Conservation (phyloP, 225 moss, liverwort and hornwort genomes). For the Takakia lepidozioides region DNA sequence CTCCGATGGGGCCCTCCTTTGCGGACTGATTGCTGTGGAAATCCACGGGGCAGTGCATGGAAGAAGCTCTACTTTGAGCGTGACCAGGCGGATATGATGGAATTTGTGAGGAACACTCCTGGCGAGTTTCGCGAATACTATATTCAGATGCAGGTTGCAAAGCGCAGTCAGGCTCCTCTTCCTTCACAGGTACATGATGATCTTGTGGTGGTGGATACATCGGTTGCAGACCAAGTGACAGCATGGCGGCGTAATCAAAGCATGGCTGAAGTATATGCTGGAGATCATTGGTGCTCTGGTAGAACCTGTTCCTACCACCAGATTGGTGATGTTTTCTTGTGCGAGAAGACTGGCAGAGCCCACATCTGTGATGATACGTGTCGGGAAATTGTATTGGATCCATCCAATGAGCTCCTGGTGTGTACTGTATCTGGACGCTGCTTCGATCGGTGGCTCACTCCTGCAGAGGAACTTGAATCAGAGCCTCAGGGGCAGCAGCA, state of each 20-base stretch:
- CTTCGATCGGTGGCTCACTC: slow-evolving; percentile 84
- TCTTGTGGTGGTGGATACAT: slow-evolving; percentile 74
- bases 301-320: slow-evolving; percentile 94
- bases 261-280: slow-evolving; percentile 67
- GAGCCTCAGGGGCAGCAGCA: slow-evolving; percentile 67
- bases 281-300: slow-evolving; percentile 86
- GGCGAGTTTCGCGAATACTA: slow-evolving; percentile 87
- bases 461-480: slow-evolving; percentile 66
- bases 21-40: slow-evolving; percentile 44
- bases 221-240: slow-evolving; percentile 85
- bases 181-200: slow-evolving; percentile 93
- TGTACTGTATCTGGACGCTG: slow-evolving; percentile 97
- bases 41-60: slow-evolving; percentile 81
- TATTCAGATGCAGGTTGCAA: slow-evolving; percentile 98
- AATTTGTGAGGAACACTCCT: slow-evolving; percentile 80
- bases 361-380: slow-evolving; percentile 98
- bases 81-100: slow-evolving; percentile 87
- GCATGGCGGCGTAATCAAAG: slow-evolving; percentile 74
- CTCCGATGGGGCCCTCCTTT: slow-evolving; percentile 84
- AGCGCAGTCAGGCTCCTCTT: slow-evolving; percentile 85
- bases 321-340: slow-evolving; percentile 92
- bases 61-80: slow-evolving; percentile 98
- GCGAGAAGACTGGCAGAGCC: slow-evolving; percentile 95
- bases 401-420: slow-evolving; percentile 90
- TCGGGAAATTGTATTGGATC: slow-evolving; percentile 84